A percentile compares a stretch with the other conserved stretches of the same genome.
These are phyloP conservation scores for Lepiota venenata DNA, from an alignment of 768 basidiomycete genomes.

Conservation along the genomic window DNA sequence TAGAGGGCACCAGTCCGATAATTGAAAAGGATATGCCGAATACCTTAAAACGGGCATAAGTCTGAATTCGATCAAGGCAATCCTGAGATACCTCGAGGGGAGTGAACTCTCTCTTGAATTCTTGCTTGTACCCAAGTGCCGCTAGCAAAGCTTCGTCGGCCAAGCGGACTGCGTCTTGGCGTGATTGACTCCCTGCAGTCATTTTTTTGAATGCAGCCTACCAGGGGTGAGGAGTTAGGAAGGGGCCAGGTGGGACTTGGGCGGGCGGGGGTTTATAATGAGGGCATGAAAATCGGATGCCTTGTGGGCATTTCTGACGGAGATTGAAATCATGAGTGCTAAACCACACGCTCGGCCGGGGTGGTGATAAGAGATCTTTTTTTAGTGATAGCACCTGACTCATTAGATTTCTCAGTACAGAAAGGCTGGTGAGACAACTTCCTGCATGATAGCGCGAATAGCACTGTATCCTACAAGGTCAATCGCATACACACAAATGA, in stretches of 20 bases:
- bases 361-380: too few species aligned
- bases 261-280: too few species aligned
- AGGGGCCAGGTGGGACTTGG: background rate
- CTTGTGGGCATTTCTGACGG: too few species aligned
- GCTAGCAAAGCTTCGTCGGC: constrained; percentile 38
- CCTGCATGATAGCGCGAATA: too few species aligned
- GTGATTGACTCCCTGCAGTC: background rate
- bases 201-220: background rate
- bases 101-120: constrained; percentile 53
- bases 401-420: too few species aligned
- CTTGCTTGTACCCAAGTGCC: constrained; percentile 41
- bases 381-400: too few species aligned
- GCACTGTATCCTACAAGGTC: too few species aligned
- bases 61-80: background rate
- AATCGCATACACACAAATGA: too few species aligned
- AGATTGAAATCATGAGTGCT: too few species aligned
- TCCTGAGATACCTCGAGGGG: constrained; percentile 39
- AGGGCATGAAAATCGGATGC: too few species aligned
- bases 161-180: constrained; percentile 10
- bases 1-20: constrained; percentile 63
- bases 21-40: constrained; percentile 72
- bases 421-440: too few species aligned
- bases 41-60: constrained; percentile 35
- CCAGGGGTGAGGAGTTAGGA: background rate
- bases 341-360: too few species aligned